These are phyloP conservation scores for Claviceps digitariae DNA, from an alignment of 2,329 filamentous ascomycete genomes.

Conservation along the genomic window DNA sequence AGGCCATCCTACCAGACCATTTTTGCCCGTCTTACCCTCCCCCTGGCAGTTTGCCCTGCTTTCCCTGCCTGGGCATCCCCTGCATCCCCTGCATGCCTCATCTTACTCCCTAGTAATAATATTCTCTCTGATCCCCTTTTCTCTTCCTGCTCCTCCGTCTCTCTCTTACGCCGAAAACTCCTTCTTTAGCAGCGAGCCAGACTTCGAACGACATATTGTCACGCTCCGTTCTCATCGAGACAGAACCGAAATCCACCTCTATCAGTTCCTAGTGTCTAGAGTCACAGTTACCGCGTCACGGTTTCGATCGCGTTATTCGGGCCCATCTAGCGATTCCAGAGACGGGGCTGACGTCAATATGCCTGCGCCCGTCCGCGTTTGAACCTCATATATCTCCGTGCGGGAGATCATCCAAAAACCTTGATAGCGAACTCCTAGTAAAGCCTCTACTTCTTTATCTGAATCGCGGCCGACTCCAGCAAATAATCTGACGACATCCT, in stretches of 20 bases:
- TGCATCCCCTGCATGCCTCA: neutral
- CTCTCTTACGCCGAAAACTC: neutral
- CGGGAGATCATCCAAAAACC: neutral
- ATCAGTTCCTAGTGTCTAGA: neutral
- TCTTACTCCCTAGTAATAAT: neutral
- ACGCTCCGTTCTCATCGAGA: neutral
- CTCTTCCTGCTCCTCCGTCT: neutral
- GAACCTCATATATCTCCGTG: neutral
- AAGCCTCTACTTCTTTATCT: neutral
- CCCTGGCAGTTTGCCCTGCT: neutral
- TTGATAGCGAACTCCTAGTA: neutral
- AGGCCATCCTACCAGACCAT: neutral
- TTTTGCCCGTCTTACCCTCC: neutral
- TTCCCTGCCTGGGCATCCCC: neutral
- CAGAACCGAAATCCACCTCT: neutral
- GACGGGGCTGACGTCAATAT: constrained; percentile 4
- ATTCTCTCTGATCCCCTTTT: neutral
- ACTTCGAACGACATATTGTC: neutral
- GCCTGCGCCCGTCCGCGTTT: constrained; percentile 1
- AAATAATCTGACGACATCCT: neutral
- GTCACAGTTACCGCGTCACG: neutral
- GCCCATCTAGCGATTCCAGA: neutral
- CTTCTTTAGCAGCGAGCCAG: neutral
- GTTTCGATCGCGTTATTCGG: neutral
- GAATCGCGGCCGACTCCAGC: neutral